These are phyloP conservation scores for Polygonum maritimum DNA, from an alignment of 148 eudicot species.

Conservation along the genomic window DNA sequence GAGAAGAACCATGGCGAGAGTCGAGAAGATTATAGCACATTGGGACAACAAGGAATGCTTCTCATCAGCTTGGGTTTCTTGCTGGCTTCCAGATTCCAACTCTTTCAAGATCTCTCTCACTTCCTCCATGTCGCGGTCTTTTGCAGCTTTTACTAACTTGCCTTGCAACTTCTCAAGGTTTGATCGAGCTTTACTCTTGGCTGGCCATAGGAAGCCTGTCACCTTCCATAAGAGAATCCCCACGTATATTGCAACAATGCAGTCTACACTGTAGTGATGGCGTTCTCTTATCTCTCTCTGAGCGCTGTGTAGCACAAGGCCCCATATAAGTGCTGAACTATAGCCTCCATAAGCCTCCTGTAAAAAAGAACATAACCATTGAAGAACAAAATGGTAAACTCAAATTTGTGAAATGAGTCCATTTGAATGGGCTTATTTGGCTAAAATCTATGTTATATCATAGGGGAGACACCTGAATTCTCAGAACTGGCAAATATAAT, in stretches of 20 bases:
- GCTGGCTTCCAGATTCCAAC: slow-evolving; percentile 40
- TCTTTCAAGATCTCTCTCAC: slow-evolving; percentile 70
- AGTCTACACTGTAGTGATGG: slow-evolving; percentile 84
- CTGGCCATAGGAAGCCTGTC: slow-evolving; percentile 78
- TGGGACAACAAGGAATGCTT: slow-evolving; percentile 66
- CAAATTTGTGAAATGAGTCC: background rate
- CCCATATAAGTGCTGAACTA: slow-evolving; percentile 79
- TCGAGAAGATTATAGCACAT: slow-evolving; percentile 45
- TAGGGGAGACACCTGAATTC: no score
- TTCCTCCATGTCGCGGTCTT: slow-evolving; percentile 70
- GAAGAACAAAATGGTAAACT: background rate
- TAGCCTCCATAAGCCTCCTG: slow-evolving; percentile 98
- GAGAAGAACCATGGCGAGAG: slow-evolving; percentile 63
- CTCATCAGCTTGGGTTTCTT: slow-evolving; percentile 23
- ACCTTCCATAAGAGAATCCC: slow-evolving; percentile 87
- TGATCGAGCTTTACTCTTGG: slow-evolving; percentile 30
- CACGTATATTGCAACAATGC: slow-evolving; percentile 81
- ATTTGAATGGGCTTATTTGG: background rate
- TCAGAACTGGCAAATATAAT: no score
- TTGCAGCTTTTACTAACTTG: slow-evolving; percentile 71
- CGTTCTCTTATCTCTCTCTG: slow-evolving; percentile 94
- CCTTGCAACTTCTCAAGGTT: slow-evolving; percentile 71
- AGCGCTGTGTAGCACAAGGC: slow-evolving; percentile 76
- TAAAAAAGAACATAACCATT: slow-evolving; percentile 1
- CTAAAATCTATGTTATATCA: no score